phyloP scores from a whole-genome alignment of 2,329 filamentous ascomycete genomes.

The Camillea tinctor region DNA sequence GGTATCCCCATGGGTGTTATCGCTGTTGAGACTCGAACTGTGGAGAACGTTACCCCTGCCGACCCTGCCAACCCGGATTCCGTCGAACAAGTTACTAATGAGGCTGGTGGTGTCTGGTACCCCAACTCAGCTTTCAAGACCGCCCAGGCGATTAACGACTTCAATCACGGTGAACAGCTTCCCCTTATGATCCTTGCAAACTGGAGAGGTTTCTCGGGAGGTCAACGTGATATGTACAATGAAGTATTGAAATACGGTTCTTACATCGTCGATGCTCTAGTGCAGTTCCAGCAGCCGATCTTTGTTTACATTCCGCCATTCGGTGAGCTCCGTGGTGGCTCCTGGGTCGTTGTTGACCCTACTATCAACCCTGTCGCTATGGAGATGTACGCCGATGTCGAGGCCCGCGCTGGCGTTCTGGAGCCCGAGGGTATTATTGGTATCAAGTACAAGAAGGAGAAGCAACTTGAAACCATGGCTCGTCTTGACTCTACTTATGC shows the following conservation, averaged over 20 bases:
- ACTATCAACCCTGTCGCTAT: constrained; percentile 96
- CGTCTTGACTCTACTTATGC: constrained; percentile 84
- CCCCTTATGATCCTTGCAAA: constrained; percentile 99
- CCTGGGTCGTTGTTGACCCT: constrained; percentile 98
- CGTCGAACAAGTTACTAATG: constrained; percentile 89
- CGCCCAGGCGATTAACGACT: constrained; percentile 96
- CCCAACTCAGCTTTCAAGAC: constrained; percentile 99
- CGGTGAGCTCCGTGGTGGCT: constrained; percentile 96
- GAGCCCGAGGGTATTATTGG: constrained; percentile 97
- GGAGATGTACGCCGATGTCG: constrained; percentile 99
- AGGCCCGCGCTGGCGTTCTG: constrained; percentile 92
- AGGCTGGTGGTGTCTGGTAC: constrained; percentile 99
- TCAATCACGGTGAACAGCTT: constrained; percentile 98
- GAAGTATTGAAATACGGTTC: constrained; percentile 99
- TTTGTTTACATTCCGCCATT: constrained; percentile 98
- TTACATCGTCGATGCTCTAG: constrained; percentile 96
- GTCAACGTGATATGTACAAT: constrained; percentile 99
- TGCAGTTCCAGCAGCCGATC: constrained; percentile 97
- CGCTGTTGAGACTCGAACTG: constrained; percentile 88
- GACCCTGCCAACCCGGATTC: constrained; percentile 98
- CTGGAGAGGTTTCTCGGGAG: constrained; percentile 99
- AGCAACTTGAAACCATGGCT: constrained; percentile 96
- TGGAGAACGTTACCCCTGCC: constrained; percentile 95
- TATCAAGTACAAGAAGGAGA: constrained; percentile 98
- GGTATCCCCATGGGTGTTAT: constrained; percentile 99